Base-by-base conservation (phyloP, 805 yeast species). In the Candida vaughaniae region DNA sequence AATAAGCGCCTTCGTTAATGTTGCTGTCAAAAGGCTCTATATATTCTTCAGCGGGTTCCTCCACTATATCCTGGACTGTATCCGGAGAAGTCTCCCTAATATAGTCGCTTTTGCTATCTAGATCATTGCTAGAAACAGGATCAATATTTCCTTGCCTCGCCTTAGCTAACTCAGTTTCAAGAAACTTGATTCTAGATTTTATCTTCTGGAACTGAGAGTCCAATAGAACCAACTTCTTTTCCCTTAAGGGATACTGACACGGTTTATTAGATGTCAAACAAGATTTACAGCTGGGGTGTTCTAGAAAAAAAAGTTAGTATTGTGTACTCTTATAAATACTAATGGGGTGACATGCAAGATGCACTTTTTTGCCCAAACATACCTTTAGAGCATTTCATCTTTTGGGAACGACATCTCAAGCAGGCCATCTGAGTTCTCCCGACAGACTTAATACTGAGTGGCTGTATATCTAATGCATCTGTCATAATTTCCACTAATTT, bases 311-410 rank as follows among this genome's bases (percentile, higher is more conserved):
- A 4, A 11, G 36, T 37, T 38, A 35, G 42, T 37, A 31, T 12
- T 22, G 16, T 17, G 17, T 22, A 26, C 23, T 28, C 16, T 25
- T 8, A n/a, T n/a, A 29, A 29, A 22, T 17, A 18, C 17, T 10
- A 16, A 18, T 8, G 14, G 9, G 20, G n/a, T n/a, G n/a, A n/a
- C n/a, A n/a, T n/a, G n/a, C n/a, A n/a, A n/a, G n/a, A n/a, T n/a
- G n/a, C n/a, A n/a, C n/a, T n/a, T n/a, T 14, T 8, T 31, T 16
- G 29, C 4, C 12, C 11, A 11, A n/a, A 38, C 45, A 22, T 34
- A 41, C 45, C 42, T 35, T 41, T 41, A 9, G 42, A 33, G 17
- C 45, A 41, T 20, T 29, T 33, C 45, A 41, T 41, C 20, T 41
- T 41, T 14, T 41, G 45, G 6, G 39, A 19, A 9, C 45, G 23